Conservation (phyloP, 2,329 filamentous ascomycete species). For the Cercospora brassicicola region DNA sequence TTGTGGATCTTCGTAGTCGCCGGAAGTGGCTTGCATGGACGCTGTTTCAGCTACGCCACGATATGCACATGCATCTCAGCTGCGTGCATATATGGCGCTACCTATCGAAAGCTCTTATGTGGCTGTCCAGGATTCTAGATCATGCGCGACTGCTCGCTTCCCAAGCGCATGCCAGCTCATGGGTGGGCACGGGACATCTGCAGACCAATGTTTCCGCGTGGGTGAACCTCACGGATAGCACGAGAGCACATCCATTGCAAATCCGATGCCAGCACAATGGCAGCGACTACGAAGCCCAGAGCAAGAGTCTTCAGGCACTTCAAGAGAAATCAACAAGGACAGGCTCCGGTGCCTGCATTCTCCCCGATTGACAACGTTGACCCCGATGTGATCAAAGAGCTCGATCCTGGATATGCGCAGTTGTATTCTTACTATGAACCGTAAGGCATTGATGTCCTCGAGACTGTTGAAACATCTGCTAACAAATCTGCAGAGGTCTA, state of each 20-base stretch:
- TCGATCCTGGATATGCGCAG: constrained; percentile 4
- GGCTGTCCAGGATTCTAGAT: too few species aligned
- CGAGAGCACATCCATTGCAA: neutral
- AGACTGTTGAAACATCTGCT: neutral
- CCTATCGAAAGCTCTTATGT: neutral
- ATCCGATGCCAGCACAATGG: neutral
- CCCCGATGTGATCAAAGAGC: constrained; percentile 2
- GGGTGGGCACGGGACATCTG: neutral
- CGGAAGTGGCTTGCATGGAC: constrained; percentile 2
- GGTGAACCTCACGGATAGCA: neutral
- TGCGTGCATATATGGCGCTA: neutral
- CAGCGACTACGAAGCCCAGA: neutral
- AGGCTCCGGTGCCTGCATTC: neutral
- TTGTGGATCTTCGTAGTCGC: neutral
- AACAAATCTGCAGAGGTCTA: neutral
- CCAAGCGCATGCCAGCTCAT: neutral
- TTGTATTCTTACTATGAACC: constrained; percentile 5
- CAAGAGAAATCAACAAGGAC: neutral
- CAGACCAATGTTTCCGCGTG: neutral
- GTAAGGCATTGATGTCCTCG: neutral
- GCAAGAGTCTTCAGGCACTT: constrained; percentile 12
- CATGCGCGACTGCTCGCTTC: neutral
- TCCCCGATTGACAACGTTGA: neutral
- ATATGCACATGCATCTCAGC: neutral
- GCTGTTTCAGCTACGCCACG: constrained; percentile 9